phyloP scores from a whole-genome alignment of 2,329 filamentous ascomycete genomes.

The Alternaria rosae region DNA sequence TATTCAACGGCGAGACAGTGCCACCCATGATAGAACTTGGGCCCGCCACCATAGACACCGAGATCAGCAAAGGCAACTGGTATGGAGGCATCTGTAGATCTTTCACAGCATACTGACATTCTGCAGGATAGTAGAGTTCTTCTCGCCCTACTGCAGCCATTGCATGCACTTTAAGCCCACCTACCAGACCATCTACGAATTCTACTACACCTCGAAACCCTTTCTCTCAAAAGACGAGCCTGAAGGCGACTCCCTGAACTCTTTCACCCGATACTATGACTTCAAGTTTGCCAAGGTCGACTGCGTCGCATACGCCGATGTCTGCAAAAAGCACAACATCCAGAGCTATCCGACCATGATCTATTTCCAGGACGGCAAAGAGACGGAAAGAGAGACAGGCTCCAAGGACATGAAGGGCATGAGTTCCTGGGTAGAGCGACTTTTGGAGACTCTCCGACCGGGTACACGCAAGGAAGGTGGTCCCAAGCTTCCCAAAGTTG shows the following conservation, averaged over 20 bases:
- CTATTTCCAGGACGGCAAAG: conserved; percentile 80
- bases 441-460: conserved; percentile 78
- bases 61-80: conserved; percentile 73
- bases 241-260: conserved; percentile 62
- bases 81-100: conserved; percentile 42
- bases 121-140: conserved; percentile 58
- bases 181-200: conserved; percentile 94
- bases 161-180: conserved; percentile 81
- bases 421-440: conserved; percentile 75
- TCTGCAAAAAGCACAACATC: conserved; percentile 74
- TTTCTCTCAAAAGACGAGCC: conserved; percentile 58
- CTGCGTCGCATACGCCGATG: conserved; percentile 81
- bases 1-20: conserved; percentile 72
- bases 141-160: conserved; percentile 67
- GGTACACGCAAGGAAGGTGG: conserved; percentile 76
- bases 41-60: conserved; percentile 64
- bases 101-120: background rate
- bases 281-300: conserved; percentile 88
- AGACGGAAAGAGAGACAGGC: conserved; percentile 69
- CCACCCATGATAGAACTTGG: conserved; percentile 70
- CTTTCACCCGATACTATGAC: conserved; percentile 84
- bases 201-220: conserved; percentile 87
- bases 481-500: conserved; percentile 73
- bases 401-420: conserved; percentile 71
- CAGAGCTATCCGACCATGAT: conserved; percentile 76